Evolutionary conservation across 345 rosid genomes (phyloP).

Genomic region (Rhodamnia rubescens): DNA sequence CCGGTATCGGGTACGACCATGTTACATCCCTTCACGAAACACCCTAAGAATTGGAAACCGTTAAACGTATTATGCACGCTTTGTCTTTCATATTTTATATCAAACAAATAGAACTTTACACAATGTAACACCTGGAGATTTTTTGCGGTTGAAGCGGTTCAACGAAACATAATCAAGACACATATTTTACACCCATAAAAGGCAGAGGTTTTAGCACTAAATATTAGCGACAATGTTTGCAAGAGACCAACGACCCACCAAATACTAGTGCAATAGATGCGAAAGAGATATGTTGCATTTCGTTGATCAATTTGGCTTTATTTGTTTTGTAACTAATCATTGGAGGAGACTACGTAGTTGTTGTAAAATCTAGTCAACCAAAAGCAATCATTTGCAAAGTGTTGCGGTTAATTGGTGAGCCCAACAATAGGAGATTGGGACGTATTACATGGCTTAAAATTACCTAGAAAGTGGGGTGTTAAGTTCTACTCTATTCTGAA

Average conservation of each 20-base stretch:
- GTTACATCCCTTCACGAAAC: not conserved
- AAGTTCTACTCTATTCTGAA: not conserved
- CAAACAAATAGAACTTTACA: not conserved
- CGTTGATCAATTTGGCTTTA: constrained; percentile 7
- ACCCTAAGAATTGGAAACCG: not conserved
- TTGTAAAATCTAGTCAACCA: not conserved
- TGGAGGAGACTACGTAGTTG: constrained; percentile 3
- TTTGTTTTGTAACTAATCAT: not conserved
- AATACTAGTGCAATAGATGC: constrained; percentile 66
- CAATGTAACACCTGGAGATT: constrained; percentile 36
- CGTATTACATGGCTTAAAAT: not conserved
- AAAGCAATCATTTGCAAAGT: not conserved
- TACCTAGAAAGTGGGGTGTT: not conserved
- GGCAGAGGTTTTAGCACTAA: constrained; percentile 42
- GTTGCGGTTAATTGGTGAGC: not conserved
- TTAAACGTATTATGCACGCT: not conserved
- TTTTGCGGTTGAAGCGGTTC: not conserved
- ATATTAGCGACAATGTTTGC: constrained; percentile 54
- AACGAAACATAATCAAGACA: constrained; percentile 6
- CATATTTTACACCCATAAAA: constrained; percentile 75
- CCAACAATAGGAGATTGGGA: not conserved
- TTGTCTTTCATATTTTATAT: not conserved
- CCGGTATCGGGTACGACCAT: not conserved
- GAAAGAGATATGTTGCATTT: constrained; percentile 44
- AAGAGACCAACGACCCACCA: constrained; percentile 53